phyloP scores from a whole-genome alignment of 192 early-diverging fungal species.

The Podila epigama region DNA sequence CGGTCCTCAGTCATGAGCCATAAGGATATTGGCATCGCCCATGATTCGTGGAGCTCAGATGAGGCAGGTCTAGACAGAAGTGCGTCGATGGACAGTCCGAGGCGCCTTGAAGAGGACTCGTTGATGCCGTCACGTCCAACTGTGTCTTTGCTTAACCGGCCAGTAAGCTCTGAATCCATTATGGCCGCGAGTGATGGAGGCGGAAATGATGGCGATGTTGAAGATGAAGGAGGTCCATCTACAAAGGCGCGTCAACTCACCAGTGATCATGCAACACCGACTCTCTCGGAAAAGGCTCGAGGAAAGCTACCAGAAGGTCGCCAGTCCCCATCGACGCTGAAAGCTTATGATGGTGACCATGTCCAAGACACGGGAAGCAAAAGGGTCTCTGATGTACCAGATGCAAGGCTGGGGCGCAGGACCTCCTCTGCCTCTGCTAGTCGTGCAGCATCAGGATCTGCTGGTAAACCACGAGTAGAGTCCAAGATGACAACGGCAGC shows the following conservation, averaged over 20 bases:
- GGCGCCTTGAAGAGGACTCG: no score
- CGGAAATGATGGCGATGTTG: constrained; percentile 34
- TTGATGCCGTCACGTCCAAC: not conserved
- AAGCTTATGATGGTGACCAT: constrained; percentile 12
- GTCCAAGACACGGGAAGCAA: not conserved
- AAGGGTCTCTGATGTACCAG: no score
- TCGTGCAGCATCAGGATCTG: not conserved
- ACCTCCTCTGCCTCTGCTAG: not conserved
- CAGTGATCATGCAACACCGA: constrained; percentile 14
- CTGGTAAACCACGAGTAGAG: constrained; percentile 9
- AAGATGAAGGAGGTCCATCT: constrained; percentile 23
- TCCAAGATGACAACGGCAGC: constrained; percentile 23
- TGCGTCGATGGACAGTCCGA: no score
- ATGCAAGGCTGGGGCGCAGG: not conserved
- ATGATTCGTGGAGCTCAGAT: no score
- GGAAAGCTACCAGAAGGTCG: constrained; percentile 72
- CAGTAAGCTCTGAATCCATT: constrained; percentile 13
- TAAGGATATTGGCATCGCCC: no score
- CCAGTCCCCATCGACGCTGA: not conserved
- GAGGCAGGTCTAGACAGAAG: no score
- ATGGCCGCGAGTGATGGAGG: constrained; percentile 14
- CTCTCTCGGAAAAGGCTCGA: constrained; percentile 79
- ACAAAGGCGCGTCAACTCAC: constrained; percentile 3
- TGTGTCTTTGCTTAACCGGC: constrained; percentile 7
- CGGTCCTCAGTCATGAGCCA: no score